Evolutionary conservation across 495 filamentous ascomycete species (phyloP).

Genomic region (Daldinia decipiens): DNA sequence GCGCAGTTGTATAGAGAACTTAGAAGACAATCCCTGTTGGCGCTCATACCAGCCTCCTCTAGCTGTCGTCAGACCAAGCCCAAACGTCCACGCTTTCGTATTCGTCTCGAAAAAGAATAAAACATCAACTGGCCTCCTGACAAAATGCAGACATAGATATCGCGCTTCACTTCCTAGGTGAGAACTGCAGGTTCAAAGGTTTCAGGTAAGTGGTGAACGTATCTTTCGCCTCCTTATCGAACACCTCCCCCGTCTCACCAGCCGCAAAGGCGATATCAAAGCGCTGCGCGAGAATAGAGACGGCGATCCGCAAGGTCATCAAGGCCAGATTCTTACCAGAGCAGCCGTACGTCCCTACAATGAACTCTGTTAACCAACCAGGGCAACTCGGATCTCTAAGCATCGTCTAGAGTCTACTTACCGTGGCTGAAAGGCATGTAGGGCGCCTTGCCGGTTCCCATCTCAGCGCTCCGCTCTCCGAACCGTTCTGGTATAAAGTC

Average conservation of each 20-base stretch:
- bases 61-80: too few species aligned
- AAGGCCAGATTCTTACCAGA: constrained; percentile 50
- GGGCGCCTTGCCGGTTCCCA: constrained; percentile 36
- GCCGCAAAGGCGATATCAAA: constrained; percentile 53
- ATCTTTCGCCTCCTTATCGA: constrained; percentile 37
- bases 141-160: too few species aligned
- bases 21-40: too few species aligned
- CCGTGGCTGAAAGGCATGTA: constrained; percentile 42
- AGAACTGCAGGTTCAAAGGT: constrained; percentile 41
- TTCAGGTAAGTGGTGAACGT: constrained; percentile 33
- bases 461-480: constrained; percentile 52
- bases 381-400: background rate
- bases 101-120: too few species aligned
- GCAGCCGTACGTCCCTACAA: constrained; percentile 18
- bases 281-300: constrained; percentile 47
- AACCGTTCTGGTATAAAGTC: constrained; percentile 63
- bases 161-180: constrained; percentile 9
- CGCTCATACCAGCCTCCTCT: too few species aligned
- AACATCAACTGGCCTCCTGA: too few species aligned
- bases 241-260: constrained; percentile 45
- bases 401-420: background rate
- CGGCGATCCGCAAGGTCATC: constrained; percentile 52
- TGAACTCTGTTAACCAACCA: background rate
- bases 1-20: too few species aligned
- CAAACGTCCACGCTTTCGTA: too few species aligned